Base-by-base conservation (phyloP, 140 eudicot species). In the Cichorium intybus region DNA sequence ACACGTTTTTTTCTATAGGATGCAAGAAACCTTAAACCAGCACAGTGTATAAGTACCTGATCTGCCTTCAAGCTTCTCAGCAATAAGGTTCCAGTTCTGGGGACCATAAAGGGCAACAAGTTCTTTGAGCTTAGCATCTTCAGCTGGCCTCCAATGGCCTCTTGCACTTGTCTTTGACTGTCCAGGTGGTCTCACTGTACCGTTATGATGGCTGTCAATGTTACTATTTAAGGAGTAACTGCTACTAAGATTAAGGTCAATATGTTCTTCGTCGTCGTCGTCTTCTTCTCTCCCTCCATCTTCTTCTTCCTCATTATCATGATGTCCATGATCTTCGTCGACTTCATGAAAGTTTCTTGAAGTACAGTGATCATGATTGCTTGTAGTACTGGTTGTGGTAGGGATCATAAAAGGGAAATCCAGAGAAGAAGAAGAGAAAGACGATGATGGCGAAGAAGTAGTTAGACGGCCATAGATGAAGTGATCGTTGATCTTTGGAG, bases 121-220 rank as follows among this genome's bases (percentile, higher is more conserved):
- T 23, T 92, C 96, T 53, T 73, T 92, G 24, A 92, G 96, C 59
- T 85, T 92, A 11, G 81, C 64, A 70, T 92, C 98, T 60, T 92
- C 98, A 47, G 83, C 85, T 28, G 98, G 98, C 43, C 87, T 87
- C 98, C 98, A 92, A 64, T 92, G 98, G 20, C 98, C 98, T 78
- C 92, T 92, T 18, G 92, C 83, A 75, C 92, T 77, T 4, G 83
- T 73, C 71, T 81, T 85, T 22, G 69, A 74, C 73, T 76, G 79
- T 35, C 78, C 88, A 80, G 56, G 41, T 18, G 51, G 37, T 62
- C 74, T 70, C n/a, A 68, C 55, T 27, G 52, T 74, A 31, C 69
- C 59, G 54, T 33, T 46, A 18, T 23, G 37, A 65, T 79, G 60
- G 6, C 73, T 54, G 7, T 60, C 62, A 53, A 23, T 61, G 66